Evolutionary conservation across 2,329 filamentous ascomycete genomes (phyloP).

Genomic region (Cercospora sp.): DNA sequence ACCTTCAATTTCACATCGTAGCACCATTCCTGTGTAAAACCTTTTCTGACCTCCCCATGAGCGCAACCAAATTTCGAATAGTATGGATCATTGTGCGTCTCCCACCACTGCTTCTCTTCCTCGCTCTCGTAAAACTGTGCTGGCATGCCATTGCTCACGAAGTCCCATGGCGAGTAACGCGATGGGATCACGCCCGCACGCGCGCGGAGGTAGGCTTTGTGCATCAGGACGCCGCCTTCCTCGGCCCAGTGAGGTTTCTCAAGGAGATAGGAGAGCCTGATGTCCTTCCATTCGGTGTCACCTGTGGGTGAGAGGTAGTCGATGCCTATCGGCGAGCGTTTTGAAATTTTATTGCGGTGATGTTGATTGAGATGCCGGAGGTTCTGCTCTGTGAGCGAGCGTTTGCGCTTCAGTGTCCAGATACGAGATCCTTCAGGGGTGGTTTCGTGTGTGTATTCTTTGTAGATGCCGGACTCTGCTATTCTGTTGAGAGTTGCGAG

Average conservation of each 20-base stretch:
- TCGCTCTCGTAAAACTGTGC: background rate
- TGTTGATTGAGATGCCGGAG: background rate
- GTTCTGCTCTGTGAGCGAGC: conserved; percentile 6
- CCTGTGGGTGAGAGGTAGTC: conserved; percentile 7
- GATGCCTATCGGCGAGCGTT: background rate
- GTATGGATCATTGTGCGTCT: background rate
- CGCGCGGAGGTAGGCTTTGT: conserved; percentile 1
- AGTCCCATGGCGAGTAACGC: conserved; percentile 8
- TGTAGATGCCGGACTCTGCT: background rate
- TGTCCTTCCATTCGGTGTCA: background rate
- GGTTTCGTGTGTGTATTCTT: background rate
- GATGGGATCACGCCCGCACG: background rate
- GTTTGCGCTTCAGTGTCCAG: conserved; percentile 10
- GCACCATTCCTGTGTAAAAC: background rate
- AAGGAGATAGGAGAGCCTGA: background rate
- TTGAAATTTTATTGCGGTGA: background rate
- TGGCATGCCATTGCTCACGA: conserved; percentile 3
- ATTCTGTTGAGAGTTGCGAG: conserved; percentile 3
- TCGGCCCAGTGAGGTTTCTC: background rate
- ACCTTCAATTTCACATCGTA: background rate
- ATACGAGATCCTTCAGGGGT: background rate
- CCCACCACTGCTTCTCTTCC: conserved; percentile 12
- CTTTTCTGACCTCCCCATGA: background rate
- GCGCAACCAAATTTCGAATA: background rate
- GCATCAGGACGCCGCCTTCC: background rate